Evolutionary conservation across 352 stramenopile species (phyloP), one percentile per base, ranked within the genome.

Genomic region (Pythium utonaiense): DNA sequence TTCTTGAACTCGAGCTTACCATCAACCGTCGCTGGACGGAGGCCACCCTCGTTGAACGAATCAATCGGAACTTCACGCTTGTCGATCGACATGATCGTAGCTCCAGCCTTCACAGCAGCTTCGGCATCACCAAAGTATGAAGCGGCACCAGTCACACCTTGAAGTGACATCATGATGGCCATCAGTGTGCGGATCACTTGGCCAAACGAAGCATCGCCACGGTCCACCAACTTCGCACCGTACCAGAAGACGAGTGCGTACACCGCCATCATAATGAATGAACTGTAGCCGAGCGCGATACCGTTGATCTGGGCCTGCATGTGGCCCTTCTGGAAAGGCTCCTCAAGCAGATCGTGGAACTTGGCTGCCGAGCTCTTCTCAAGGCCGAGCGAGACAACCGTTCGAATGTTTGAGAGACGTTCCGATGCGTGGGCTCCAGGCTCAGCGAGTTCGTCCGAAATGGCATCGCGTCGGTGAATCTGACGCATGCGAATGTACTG

Each of bases 201-300:
- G 19, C 62, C 47, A 38, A 77, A 80, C 12, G 55, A 64, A 13
- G 77, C 69, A 7, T 62, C 47, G 7, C 62, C 64, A 34, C 51
- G 36, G 10, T 67, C 36, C 13, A 82, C 67, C 12, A 82, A 36
- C 49, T 51, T 70, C 16, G 57, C 71, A 25, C 74, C 74, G 33
- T 80, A 80, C 62, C 73, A 82, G 59, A 82, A 82, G 4, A 75
- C 69, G 22, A 82, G 59, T 4, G 69, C 64, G 48, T 79, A 73
- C 30, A 59, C 44, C 14, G 67, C 67, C 48, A 74, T 66, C 47
- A 69, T 71, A 40, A 64, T 61, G 17, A 67, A 67, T 3, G 66
- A 95, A 77, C 16, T 93, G 57, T 49, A 96, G 51, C 57, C 96
- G 68, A 76, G 57, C 44, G 66, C 66, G 21, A 71, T 36, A 28